These are phyloP conservation scores for Schwanniomyces vanrijiae DNA, from an alignment of 805 yeast species.

Conservation along the genomic window DNA sequence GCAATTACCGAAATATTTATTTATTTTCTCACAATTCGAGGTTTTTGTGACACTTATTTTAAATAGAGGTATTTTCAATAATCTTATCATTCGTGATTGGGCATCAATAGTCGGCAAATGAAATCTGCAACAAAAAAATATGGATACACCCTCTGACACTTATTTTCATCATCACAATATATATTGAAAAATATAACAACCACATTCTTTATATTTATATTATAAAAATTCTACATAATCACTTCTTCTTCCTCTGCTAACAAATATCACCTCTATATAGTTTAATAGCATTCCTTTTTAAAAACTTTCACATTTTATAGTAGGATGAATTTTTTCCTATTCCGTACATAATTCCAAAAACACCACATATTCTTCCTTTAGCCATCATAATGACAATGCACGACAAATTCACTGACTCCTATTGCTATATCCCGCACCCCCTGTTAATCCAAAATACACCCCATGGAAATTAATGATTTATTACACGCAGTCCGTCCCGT, in stretches of 20 bases:
- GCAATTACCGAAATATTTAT: background rate
- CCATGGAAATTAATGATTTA: background rate
- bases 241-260: too few relatives aligned
- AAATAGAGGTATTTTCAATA: too few relatives aligned
- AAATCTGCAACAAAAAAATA: background rate
- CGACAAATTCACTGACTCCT: background rate
- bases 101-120: background rate
- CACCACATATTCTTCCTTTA: background rate
- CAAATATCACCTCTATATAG: too few relatives aligned
- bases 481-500: conserved; percentile 1
- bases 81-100: background rate
- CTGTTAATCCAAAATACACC: background rate
- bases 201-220: too few relatives aligned
- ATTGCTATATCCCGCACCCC: background rate
- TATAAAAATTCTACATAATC: too few relatives aligned
- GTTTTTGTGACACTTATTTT: background rate
- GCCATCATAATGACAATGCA: background rate
- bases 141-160: too few relatives aligned
- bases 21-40: too few relatives aligned
- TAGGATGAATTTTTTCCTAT: too few relatives aligned
- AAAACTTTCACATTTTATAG: too few relatives aligned
- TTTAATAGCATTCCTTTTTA: too few relatives aligned
- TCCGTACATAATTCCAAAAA: background rate
- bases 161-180: too few relatives aligned
- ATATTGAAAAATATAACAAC: too few relatives aligned